Evolutionary conservation across 2,329 filamentous ascomycete genomes (phyloP).

Genomic region (Dissoconium aciculare): DNA sequence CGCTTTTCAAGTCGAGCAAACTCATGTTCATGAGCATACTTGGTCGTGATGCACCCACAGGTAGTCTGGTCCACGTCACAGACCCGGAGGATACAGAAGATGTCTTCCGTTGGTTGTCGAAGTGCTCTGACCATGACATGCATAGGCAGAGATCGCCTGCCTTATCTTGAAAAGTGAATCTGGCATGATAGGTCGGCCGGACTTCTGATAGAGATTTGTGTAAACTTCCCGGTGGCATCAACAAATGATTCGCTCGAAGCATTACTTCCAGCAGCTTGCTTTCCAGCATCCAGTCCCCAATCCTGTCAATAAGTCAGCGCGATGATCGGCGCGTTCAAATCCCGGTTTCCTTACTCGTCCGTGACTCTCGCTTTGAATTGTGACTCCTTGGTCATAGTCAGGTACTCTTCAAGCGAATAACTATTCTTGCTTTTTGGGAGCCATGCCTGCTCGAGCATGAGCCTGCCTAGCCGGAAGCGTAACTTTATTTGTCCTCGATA

Average conservation of each 20-base stretch:
- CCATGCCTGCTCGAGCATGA: conserved; percentile 17
- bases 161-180: conserved; percentile 16
- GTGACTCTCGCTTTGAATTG: conserved; percentile 20
- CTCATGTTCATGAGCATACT: conserved; percentile 17
- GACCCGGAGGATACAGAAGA: too few species aligned
- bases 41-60: conserved; percentile 5
- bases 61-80: too few species aligned
- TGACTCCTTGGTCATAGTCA: conserved; percentile 18
- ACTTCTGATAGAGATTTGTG: conserved; percentile 13
- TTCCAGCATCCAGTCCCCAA: conserved; percentile 16
- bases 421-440: conserved; percentile 8
- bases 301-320: conserved; percentile 11
- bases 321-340: neutral
- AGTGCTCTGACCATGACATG: conserved; percentile 15
- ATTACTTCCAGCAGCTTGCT: conserved; percentile 10
- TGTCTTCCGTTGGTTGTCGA: neutral
- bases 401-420: conserved; percentile 21
- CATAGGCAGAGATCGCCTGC: conserved; percentile 15
- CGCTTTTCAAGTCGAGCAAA: conserved; percentile 16
- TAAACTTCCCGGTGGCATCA: conserved; percentile 14
- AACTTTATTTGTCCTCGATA: conserved; percentile 23
- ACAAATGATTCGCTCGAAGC: conserved; percentile 10
- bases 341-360: conserved; percentile 18
- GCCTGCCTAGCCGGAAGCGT: conserved; percentile 24
- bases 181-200: conserved; percentile 17